Conservation (phyloP, 352 stramenopile species). For the Aphanomyces invadans region DNA sequence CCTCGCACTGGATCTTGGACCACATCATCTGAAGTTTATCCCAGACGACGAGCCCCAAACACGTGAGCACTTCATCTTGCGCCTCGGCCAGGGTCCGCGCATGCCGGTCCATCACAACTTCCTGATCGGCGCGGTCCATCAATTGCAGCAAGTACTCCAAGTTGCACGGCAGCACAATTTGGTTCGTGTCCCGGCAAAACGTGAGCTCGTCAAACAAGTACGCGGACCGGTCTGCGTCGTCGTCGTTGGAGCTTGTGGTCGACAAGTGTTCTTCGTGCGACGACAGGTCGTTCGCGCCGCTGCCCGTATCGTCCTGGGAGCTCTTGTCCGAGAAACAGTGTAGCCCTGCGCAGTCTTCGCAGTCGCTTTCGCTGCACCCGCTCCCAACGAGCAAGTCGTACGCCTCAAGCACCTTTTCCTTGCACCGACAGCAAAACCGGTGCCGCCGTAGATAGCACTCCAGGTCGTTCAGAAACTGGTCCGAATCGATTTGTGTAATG, state of each 20-base stretch:
- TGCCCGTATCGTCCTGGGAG: not conserved
- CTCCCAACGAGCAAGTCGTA: constrained; percentile 81
- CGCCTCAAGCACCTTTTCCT: constrained; percentile 82
- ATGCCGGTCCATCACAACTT: constrained; percentile 73
- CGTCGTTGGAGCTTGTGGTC: constrained; percentile 52
- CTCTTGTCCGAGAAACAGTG: constrained; percentile 39
- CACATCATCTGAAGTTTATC: constrained; percentile 81
- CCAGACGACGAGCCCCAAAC: constrained; percentile 82
- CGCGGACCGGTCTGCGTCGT: constrained; percentile 71
- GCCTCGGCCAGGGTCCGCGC: constrained; percentile 77
- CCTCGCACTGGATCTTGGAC: constrained; percentile 66
- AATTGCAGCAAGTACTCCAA: constrained; percentile 81
- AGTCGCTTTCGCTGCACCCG: constrained; percentile 80
- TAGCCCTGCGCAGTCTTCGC: constrained; percentile 72
- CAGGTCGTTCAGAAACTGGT: constrained; percentile 79
- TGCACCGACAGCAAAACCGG: constrained; percentile 82
- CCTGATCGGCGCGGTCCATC: constrained; percentile 74
- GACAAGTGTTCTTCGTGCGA: constrained; percentile 23
- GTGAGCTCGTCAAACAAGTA: constrained; percentile 83
- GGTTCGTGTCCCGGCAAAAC: constrained; percentile 68
- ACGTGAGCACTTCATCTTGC: constrained; percentile 82
- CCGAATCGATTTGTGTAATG: constrained; percentile 78
- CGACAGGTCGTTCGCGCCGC: not conserved
- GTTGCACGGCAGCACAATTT: constrained; percentile 78
- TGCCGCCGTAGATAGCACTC: constrained; percentile 77